These are phyloP conservation scores for Zelonia costaricensis DNA, from an alignment of 208 protist species.

Conservation along the genomic window DNA sequence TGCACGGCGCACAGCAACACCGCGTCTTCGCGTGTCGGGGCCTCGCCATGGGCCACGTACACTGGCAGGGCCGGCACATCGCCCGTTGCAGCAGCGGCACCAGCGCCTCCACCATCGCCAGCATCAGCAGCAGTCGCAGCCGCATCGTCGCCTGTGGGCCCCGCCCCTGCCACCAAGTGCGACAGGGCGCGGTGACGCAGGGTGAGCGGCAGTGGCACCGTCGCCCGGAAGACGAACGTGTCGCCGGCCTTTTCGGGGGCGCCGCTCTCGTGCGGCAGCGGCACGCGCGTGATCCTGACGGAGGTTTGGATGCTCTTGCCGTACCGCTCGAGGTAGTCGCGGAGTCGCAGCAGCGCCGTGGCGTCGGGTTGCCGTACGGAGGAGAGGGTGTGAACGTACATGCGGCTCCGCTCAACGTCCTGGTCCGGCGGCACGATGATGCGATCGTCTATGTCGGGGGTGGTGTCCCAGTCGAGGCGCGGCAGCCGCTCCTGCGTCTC, in stretches of 20 bases:
- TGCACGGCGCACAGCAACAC: slow-evolving; percentile 79
- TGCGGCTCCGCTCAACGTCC: slow-evolving; percentile 23
- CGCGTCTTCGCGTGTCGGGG: slow-evolving; percentile 59
- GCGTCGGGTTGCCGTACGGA: slow-evolving; percentile 65
- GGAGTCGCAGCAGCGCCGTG: slow-evolving; percentile 45
- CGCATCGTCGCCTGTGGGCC: neutral
- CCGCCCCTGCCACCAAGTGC: too few relatives aligned
- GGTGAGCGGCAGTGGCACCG: slow-evolving; percentile 33
- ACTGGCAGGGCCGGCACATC: neutral
- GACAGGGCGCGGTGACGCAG: slow-evolving; percentile 7
- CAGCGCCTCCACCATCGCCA: neutral
- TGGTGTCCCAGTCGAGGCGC: slow-evolving; percentile 60
- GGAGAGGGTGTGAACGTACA: slow-evolving; percentile 84
- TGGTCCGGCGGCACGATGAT: slow-evolving; percentile 66
- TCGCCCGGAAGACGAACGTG: slow-evolving; percentile 27
- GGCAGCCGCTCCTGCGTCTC: slow-evolving; percentile 32
- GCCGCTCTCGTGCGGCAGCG: neutral
- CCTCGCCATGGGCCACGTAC: slow-evolving; percentile 74
- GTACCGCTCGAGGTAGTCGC: slow-evolving; percentile 89
- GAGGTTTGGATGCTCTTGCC: slow-evolving; percentile 55
- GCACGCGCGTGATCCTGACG: slow-evolving; percentile 11
- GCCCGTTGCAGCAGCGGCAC: neutral
- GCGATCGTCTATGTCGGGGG: slow-evolving; percentile 56
- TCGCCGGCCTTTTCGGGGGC: neutral
- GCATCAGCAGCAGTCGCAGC: too few relatives aligned